Base-by-base conservation (phyloP, 106 monocot genomes). In the Acorus calamus region DNA sequence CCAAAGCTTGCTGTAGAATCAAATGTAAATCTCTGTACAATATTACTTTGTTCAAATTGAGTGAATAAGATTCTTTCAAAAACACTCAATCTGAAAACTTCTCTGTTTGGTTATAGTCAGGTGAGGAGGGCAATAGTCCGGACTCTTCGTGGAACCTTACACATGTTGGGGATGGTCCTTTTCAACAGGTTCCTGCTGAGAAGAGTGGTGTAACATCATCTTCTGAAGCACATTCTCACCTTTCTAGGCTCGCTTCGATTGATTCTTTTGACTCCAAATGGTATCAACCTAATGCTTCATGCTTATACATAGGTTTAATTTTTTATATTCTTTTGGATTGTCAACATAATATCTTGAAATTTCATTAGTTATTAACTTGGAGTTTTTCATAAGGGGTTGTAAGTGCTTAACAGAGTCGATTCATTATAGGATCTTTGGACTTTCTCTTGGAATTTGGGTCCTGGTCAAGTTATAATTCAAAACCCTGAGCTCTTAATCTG, bases 241-340 rank as follows among this genome's bases (percentile, higher is more conserved):
- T 98, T 46, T 88, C 87, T 60, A 78, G 55, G 57, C 65, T 91
- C 46, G 79, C 83, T 76, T 82, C 84, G 14, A 90, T 98, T 7
- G 96, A 91, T 52, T 92, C 92, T 47, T 99, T 92, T 74, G 92
- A 99, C 62, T 92, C 98, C 53, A 92, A 69, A 85, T 99, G 98
- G 92, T 99, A 71, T 11, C 69, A 28, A 28, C 28, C 28, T 28
- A 28, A 48, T 4, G 14, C 45, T 63, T 28, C 28, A 28, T 4
- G 12, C 48, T 2, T 43, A 53, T 53, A 10, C 14, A 8, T 8
- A 60, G 60, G 3, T 14, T 60, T 42, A 4, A 42, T 44, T 5
- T 14, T 46, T 62, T 53, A 2, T 60, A 11, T 41, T 52, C 28
- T 28, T 28, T 28, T 13, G 47, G 49, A 10, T 58, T n/a, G 28